Percentiles rank a stretch among this genome's conserved stretches.
phyloP scores from a whole-genome alignment of 1,284 basidiomycete species.

The Pseudozyma sp. region DNA sequence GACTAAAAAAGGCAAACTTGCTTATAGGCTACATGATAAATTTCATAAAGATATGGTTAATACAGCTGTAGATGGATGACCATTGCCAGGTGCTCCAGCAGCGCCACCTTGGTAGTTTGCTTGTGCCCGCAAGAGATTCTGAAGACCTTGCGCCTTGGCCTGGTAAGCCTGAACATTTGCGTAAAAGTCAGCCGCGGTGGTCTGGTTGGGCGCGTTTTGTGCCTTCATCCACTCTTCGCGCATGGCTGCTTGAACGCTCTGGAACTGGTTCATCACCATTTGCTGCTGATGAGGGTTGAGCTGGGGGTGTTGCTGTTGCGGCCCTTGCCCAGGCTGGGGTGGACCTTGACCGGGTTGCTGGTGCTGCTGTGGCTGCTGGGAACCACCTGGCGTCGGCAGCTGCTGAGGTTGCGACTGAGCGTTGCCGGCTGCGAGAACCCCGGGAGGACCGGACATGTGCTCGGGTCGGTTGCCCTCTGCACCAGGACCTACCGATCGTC shows the following conservation, averaged over 20 bases:
- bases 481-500: conserved; percentile 45
- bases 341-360: conserved; percentile 27
- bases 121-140: conserved; percentile 54
- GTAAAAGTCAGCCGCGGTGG: conserved; percentile 59
- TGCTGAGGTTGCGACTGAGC: conserved; percentile 30
- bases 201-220: conserved; percentile 57
- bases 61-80: no score
- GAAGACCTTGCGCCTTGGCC: conserved; percentile 55
- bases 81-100: conserved; percentile 20
- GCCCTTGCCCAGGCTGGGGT: conserved; percentile 24
- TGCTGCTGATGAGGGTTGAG: conserved; percentile 63
- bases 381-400: conserved; percentile 27
- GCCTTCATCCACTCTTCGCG: conserved; percentile 64
- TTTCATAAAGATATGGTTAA: no score
- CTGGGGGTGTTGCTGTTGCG: conserved; percentile 52
- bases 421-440: conserved; percentile 23
- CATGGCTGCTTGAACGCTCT: conserved; percentile 56
- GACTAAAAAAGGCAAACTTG: no score
- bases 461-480: conserved; percentile 39
- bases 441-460: conserved; percentile 32
- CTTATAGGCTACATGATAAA: no score
- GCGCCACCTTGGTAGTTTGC: conserved; percentile 48
- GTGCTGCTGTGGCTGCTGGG: conserved; percentile 27
- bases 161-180: conserved; percentile 61
- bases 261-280: conserved; percentile 61